phyloP scores from a whole-genome alignment of 2,329 filamentous ascomycete genomes.

The Botrytis squamosa region DNA sequence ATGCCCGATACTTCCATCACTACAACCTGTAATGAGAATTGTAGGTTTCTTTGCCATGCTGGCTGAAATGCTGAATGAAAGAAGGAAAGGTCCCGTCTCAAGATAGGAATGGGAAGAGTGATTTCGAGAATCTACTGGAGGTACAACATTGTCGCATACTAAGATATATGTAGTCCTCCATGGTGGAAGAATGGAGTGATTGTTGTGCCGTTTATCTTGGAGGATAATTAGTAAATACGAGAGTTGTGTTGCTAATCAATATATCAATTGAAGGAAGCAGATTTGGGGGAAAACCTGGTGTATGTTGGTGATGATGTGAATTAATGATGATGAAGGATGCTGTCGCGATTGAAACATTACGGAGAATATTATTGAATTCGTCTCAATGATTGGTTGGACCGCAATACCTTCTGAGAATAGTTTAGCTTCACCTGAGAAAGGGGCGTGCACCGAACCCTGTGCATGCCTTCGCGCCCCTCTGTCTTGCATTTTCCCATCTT shows the following conservation, averaged over 20 bases:
- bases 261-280: not conserved
- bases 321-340: not conserved
- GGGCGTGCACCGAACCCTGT: not conserved
- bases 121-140: not conserved
- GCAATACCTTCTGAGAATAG: not conserved
- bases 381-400: slow-evolving; percentile 2
- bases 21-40: not conserved
- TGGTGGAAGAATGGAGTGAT: not conserved
- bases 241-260: not conserved
- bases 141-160: not conserved
- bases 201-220: not conserved
- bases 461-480: not conserved
- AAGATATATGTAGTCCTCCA: no score
- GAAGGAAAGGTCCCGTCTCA: not conserved
- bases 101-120: not conserved
- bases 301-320: not conserved
- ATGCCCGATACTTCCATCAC: not conserved
- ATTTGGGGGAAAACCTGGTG: not conserved
- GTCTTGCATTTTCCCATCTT: not conserved
- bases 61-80: no score
- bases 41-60: not conserved
- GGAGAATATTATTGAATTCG: not conserved
- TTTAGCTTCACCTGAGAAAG: not conserved
- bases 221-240: not conserved
- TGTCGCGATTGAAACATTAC: not conserved